Base-by-base conservation (phyloP, 2,329 filamentous ascomycete genomes). In the Pseudogymnoascus sp. region DNA sequence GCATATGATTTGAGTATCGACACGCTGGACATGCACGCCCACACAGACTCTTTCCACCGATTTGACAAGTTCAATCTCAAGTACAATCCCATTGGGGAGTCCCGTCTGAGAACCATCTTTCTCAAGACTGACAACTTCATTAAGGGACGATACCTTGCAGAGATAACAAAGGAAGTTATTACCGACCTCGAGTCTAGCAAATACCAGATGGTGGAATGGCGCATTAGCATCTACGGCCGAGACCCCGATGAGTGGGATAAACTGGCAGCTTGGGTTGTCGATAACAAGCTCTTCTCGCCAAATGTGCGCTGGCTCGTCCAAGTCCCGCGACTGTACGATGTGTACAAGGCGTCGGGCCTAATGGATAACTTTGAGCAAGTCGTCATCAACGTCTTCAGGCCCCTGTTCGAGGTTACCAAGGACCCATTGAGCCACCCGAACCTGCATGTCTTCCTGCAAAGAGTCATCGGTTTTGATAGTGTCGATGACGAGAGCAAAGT, bases 1-100 rank as follows among this genome's bases (percentile, higher is more conserved):
- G 95, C 95, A 0, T 99, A 99, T 75, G 95, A 99, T 75, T 81
- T 99, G 63, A 97, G 93, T 76, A 99, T 99, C 68, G 95, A 99
- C 77, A 99, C 95, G 0, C 83, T 99, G 36, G 95, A 99, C 78
- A 99, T 99, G 95, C 95, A 99, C 79, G 93, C 95, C 23, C 95
- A 99, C 73, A 97, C 92, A 10, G 95, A 99, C 76, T 96, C 92
- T 0, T 99, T 99, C 79, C 95, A 99, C 77, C 90, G 95, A 3
- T 99, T 99, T 74, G 95, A 99, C 80, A 99, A 99, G 76, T 99
- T 99, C 83, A 99, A 99, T 75, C 81, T 99, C 64, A 99, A 99
- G 75, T 99, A 99, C 75, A 99, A 99, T 71, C 95, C 95, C 0
- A 88, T 99, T 66, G 95, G 95, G 61, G 95, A 99, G 77, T 98